phyloP scores from a whole-genome alignment of 495 filamentous ascomycete genomes.

The Aspergillus hancockii region DNA sequence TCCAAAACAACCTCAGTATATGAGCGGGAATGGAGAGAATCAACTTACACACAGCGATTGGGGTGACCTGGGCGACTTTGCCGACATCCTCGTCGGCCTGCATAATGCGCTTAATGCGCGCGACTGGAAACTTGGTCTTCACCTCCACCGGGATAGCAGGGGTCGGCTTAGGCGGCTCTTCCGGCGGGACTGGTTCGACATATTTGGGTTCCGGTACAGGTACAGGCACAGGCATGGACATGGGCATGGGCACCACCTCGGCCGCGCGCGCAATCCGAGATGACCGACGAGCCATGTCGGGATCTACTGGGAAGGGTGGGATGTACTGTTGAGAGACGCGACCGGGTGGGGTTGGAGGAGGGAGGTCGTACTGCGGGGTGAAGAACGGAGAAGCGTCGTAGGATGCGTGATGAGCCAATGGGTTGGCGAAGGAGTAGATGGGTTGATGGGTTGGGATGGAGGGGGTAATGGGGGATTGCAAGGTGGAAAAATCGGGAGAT shows the following conservation, averaged over 20 bases:
- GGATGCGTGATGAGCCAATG: conserved; percentile 41
- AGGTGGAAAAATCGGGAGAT: conserved; percentile 51
- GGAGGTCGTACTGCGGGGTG: conserved; percentile 37
- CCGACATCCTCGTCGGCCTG: conserved; percentile 99
- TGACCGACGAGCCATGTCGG: conserved; percentile 49
- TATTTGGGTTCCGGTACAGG: conserved; percentile 36
- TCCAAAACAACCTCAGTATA: background rate
- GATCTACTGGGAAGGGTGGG: conserved; percentile 34
- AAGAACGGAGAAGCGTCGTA: conserved; percentile 46
- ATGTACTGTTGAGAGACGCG: conserved; percentile 37
- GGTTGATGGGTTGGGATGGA: conserved; percentile 31
- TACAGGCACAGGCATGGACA: background rate
- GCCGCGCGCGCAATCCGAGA: conserved; percentile 42
- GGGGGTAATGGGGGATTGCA: conserved; percentile 38
- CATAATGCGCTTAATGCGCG: conserved; percentile 99
- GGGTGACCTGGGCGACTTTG: conserved; percentile 96
- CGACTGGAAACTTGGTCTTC: conserved; percentile 95
- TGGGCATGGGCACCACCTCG: conserved; percentile 26
- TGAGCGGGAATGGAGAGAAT: background rate
- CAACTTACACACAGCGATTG: conserved; percentile 84
- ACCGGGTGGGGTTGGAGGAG: conserved; percentile 13
- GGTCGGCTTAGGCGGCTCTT: conserved; percentile 23
- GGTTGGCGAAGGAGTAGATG: conserved; percentile 32
- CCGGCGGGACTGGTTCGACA: conserved; percentile 38
- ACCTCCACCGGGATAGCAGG: conserved; percentile 62